Evolutionary conservation across 73 alveolate genomes (phyloP), one percentile per base, ranked within the genome.

Genomic region (Blepharisma japonicum): DNA sequence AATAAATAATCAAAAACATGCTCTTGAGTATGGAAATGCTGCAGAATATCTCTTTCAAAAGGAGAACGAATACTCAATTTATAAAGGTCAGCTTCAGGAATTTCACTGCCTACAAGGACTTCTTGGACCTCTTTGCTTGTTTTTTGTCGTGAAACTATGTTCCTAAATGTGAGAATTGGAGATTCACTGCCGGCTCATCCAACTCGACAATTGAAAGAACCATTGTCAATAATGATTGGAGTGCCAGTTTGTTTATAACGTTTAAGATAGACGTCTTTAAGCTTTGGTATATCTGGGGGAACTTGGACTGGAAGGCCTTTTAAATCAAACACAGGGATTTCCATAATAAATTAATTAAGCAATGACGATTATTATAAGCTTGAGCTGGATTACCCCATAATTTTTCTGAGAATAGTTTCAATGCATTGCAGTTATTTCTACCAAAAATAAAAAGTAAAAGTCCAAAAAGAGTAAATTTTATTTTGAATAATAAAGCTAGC

Each of bases 101-200:
- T 83, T 71, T 84, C 81, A 55, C 87, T 87, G 0, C 94, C 94
- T 8, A 87, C 94, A 45, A 83, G 80, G 68, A 83, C 82, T n/a
- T 83, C 85, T 27, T 86, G 84, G 68, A 71, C 56, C 55, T 61
- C 81, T 39, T 83, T 83, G 55, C 80, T 87, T 47, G 89, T 84
- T 82, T 94, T 94, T 11, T 97, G 97, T 71, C 91, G 89, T 9
- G 97, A 95, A 6, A 91, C 94, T 0, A 85, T 42, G 47, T 90
- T 84, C 74, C 97, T 77, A 85, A 90, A 94, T 42, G 89, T 72
- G 48, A 94, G 81, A 85, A 86, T 87, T 38, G 98, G 98, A 9
- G 70, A 91, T 25, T 83, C 85, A 51, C 90, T 91, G 79, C 88
- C 89, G 21, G 96, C 87, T 97, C 98, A 94, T 9, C 98, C 98